Base-by-base conservation (phyloP, 2,329 filamentous ascomycete species). In the Ceratocystis albifundus region DNA sequence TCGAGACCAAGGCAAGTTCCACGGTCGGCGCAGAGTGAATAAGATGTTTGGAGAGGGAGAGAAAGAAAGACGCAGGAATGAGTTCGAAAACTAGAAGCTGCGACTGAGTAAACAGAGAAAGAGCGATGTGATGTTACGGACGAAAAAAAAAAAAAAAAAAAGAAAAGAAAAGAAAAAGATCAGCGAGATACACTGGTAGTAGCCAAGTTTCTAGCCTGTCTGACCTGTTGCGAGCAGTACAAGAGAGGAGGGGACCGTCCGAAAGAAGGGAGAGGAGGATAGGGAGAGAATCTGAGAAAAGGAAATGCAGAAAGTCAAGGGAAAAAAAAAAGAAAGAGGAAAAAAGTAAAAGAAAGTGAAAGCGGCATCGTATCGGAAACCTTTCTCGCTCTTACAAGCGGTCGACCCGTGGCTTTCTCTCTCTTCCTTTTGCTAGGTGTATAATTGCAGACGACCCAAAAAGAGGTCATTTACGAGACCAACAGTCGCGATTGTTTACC, bases 401-500 rank as follows among this genome's bases (percentile, higher is more conserved):
- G 3, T 12, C 28, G 28, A 36, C 28, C 28, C 17, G 25, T 59
- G 30, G 55, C 61, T 62, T 46, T 46, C 41, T 46, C 32, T 46
- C 46, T 28, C 36, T 63, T 45, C 61, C 32, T 63, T 62, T 62
- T 62, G 10, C 30, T n/a, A 62, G 61, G 44, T 25, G 61, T 63
- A 28, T 63, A 63, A 63, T 63, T 63, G 44, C 61, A 63, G 44
- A 48, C 20, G 8, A 2, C 30, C 46, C 61, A 46, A 48, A 63
- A 63, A 30, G 61, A 62, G 17, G 61, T n/a, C 32, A 25, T 62
- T 45, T 62, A 10, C 15, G 17, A 53, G 48, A 53, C 46, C 61
- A 46, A 8, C n/a, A 62, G 44, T 63, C 61, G 61, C 61, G 61
- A 63, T 59, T 63, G 61, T 63, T 63, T 63, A 63, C 22, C 48